phyloP scores from a whole-genome alignment of 495 filamentous ascomycete species.

The Daldinia bambusicola region DNA sequence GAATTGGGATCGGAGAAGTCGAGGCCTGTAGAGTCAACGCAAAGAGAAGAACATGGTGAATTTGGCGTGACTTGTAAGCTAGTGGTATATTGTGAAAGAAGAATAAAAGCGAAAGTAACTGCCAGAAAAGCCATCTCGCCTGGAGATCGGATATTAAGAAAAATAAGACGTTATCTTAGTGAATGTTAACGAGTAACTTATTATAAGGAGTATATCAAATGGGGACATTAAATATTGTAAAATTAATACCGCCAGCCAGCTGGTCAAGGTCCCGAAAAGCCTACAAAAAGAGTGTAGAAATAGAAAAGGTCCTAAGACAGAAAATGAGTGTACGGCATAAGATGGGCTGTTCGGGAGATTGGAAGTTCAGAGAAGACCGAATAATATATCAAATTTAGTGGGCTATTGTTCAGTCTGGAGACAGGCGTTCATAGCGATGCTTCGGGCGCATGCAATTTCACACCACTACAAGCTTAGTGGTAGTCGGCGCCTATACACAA shows the following conservation, averaged over 20 bases:
- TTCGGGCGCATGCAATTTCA: slow-evolving; percentile 17
- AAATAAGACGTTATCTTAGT: slow-evolving; percentile 1
- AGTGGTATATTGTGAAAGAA: slow-evolving; percentile 42
- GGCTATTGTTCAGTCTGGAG: not conserved
- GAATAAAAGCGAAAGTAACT: slow-evolving; percentile 33
- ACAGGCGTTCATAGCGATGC: not conserved
- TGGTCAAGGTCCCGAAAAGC: slow-evolving; percentile 26
- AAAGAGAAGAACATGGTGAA: slow-evolving; percentile 61
- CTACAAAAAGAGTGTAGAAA: slow-evolving; percentile 1
- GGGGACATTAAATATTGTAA: slow-evolving; percentile 31
- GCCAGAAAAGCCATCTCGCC: slow-evolving; percentile 44
- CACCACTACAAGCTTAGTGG: slow-evolving; percentile 18
- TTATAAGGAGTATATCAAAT: slow-evolving; percentile 14
- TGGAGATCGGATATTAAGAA: slow-evolving; percentile 26
- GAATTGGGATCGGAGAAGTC: slow-evolving; percentile 58
- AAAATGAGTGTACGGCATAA: slow-evolving; percentile 23
- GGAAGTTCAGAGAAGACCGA: slow-evolving; percentile 43
- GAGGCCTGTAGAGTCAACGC: slow-evolving; percentile 51
- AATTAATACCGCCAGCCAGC: slow-evolving; percentile 40
- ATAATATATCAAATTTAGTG: slow-evolving; percentile 29
- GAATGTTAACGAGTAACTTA: slow-evolving; percentile 19
- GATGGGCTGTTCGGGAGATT: slow-evolving; percentile 23
- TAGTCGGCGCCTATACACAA: slow-evolving; percentile 35
- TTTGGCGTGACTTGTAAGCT: slow-evolving; percentile 62
- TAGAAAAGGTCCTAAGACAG: slow-evolving; percentile 4